Base-by-base conservation (phyloP, 148 eudicot species). In the Rhododendron mucronatum region DNA sequence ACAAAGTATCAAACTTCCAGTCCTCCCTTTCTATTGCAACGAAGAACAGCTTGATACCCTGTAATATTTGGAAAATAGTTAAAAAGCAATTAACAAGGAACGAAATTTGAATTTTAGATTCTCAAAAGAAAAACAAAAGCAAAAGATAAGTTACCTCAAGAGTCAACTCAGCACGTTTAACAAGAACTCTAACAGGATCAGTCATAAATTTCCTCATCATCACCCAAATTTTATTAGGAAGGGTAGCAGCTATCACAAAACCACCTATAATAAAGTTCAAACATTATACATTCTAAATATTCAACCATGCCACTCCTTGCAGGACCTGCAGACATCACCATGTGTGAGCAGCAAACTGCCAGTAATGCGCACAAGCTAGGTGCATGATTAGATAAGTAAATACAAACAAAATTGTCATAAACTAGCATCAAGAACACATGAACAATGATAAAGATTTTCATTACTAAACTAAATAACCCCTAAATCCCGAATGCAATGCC, bases 1-100 rank as follows among this genome's bases (percentile, higher is more conserved):
- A 94, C 28, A 95, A 88, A 28, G 99, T 96, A 89, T 96, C 98
- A 91, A 96, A 95, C 84, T 96, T 96, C 99, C 99, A 96, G 82
- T 96, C 97, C 85, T 96, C 99, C 89, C 91, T 93, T 89, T 96
- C 99, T 23, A 96, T 95, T 10, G 99, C 99, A 73, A 95, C 97
- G 85, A 95, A 96, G 90, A 96, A 96, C 87, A 95, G 98, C 90
- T 96, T 96, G 90, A 96, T 96, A 30, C 98, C 99, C 99, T 95
- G 94, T 53, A 81, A 90, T 51, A 51, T 28, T 80, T 21, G 1
- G 82, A 41, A 39, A 77, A 83, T 35, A 37, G 28, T 50, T 23
- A 77, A 75, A 83, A 73, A 41, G 20, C 61, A 15, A 41, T 41
- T 41, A 41, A 41, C 45, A 41, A 41, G 45, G 35, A 26, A 53